A percentile compares a stretch with the other conserved stretches of the same genome.
Conservation (phyloP, 106 monocot species). For the Dioscorea alata region DNA sequence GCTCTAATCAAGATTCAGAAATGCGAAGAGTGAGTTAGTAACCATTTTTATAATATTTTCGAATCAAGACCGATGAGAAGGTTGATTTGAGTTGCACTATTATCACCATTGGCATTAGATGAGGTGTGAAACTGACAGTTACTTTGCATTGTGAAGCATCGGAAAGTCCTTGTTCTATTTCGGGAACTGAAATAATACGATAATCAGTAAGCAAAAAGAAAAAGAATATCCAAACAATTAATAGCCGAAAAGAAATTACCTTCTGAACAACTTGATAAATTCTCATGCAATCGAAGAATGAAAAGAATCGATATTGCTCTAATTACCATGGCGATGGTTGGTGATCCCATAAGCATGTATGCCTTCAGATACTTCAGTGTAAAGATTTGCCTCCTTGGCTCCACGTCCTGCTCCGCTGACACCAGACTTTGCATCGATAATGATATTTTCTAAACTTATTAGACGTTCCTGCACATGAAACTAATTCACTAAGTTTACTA, state of each 20-base stretch:
- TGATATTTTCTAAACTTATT: slow-evolving; percentile 71
- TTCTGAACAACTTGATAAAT: too few species aligned
- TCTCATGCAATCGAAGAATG: too few species aligned
- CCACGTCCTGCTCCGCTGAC: slow-evolving; percentile 98
- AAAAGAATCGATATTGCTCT: too few species aligned
- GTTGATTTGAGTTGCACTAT: too few species aligned
- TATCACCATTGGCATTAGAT: slow-evolving; percentile 95
- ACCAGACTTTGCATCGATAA: slow-evolving; percentile 98
- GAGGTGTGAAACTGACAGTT: slow-evolving; percentile 92
- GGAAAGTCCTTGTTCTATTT: slow-evolving; percentile 95
- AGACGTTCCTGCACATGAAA: slow-evolving; percentile 46
- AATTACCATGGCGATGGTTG: slow-evolving; percentile 86
- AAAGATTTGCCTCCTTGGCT: slow-evolving; percentile 95
- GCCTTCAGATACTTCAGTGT: slow-evolving; percentile 88
- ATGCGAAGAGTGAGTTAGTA: background rate
- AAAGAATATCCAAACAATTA: too few species aligned
- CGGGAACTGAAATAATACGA: slow-evolving; percentile 64
- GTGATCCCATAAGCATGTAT: slow-evolving; percentile 90
- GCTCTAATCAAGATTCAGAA: slow-evolving; percentile 29
- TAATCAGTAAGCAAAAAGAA: too few species aligned
- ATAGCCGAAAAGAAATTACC: too few species aligned
- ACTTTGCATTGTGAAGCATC: slow-evolving; percentile 82
- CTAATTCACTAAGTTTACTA: too few species aligned
- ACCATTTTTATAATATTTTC: background rate
- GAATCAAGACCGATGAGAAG: too few species aligned